Conservation (phyloP, 768 basidiomycete genomes). For the Suillus americanus region DNA sequence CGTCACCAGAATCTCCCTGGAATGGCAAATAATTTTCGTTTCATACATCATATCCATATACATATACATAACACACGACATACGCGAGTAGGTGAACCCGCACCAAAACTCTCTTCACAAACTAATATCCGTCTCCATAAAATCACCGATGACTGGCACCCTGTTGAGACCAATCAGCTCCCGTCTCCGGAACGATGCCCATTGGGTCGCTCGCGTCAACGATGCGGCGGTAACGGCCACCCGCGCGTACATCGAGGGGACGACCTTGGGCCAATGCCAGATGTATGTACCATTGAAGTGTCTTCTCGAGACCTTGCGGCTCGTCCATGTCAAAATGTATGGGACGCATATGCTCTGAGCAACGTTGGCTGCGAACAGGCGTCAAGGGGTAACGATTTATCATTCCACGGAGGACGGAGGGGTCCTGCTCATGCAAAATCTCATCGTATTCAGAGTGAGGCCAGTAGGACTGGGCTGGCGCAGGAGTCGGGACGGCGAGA, state of each 20-base stretch:
- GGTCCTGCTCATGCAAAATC: background rate
- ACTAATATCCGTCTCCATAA: background rate
- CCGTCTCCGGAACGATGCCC: slow-evolving; percentile 12
- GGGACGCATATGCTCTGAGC: slow-evolving; percentile 6
- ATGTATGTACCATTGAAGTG: background rate
- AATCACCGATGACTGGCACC: background rate
- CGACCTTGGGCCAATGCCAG: slow-evolving; percentile 9
- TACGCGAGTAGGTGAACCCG: background rate
- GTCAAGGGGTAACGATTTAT: slow-evolving; percentile 4
- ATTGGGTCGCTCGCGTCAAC: background rate
- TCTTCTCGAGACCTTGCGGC: background rate
- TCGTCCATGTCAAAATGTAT: slow-evolving; percentile 12
- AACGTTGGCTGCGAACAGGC: background rate
- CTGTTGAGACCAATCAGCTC: slow-evolving; percentile 5
- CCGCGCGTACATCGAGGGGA: slow-evolving; percentile 11
- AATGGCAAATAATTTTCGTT: background rate
- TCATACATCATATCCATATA: background rate
- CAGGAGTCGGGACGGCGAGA: background rate
- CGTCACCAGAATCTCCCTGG: background rate
- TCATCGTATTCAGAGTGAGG: background rate
- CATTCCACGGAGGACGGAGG: background rate
- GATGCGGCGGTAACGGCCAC: slow-evolving; percentile 8
- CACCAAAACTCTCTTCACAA: background rate
- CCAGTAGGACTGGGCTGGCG: background rate
- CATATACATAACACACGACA: background rate